These are phyloP conservation scores for Apiospora pterosperma DNA, from an alignment of 2,329 filamentous ascomycete species.

Conservation along the genomic window DNA sequence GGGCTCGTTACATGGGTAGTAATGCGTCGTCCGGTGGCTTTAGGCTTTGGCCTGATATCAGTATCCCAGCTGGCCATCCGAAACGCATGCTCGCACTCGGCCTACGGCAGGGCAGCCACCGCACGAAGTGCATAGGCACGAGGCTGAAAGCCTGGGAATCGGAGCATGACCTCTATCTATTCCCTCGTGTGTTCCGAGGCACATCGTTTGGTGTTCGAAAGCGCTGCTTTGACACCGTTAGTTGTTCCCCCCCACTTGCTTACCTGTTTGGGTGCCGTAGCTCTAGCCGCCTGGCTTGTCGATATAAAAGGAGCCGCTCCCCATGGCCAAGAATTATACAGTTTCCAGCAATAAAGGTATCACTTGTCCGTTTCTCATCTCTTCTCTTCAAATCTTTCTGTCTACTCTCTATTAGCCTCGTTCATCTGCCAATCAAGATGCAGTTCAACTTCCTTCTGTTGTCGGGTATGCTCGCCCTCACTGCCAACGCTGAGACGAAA, in stretches of 20 bases:
- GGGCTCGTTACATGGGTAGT: background rate
- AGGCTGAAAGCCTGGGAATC: background rate
- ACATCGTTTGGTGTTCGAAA: background rate
- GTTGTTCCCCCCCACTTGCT: background rate
- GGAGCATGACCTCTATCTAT: background rate
- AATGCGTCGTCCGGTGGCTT: too few species aligned
- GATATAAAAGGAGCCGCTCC: background rate
- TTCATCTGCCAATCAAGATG: slow-evolving; percentile 42
- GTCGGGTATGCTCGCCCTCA: slow-evolving; percentile 46
- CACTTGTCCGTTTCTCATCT: background rate
- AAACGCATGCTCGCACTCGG: background rate
- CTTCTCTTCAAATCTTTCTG: background rate
- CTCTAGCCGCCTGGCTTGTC: background rate
- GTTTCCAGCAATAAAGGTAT: background rate
- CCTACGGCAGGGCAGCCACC: background rate
- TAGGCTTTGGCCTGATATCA: background rate
- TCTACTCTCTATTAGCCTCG: background rate
- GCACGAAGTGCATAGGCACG: background rate
- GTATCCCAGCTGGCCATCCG: background rate
- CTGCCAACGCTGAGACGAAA: slow-evolving; percentile 41
- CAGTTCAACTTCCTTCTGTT: slow-evolving; percentile 51
- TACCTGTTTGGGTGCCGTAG: background rate
- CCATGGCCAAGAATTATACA: background rate
- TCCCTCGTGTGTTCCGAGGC: background rate
- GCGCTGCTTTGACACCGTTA: background rate